phyloP scores from a whole-genome alignment of 164 flowering plant genomes.

The Liriodendron chinense region DNA sequence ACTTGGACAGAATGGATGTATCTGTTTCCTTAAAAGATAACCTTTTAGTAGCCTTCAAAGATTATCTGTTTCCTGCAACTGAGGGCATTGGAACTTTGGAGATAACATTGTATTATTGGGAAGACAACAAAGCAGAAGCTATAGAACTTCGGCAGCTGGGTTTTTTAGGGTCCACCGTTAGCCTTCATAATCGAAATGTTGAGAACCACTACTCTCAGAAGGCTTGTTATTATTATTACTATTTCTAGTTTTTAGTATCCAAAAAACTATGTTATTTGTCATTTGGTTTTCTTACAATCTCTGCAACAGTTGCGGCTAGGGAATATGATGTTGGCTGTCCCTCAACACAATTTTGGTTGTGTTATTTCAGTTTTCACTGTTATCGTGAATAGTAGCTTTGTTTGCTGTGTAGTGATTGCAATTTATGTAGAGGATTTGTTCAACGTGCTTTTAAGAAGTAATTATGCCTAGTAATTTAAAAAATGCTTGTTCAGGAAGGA shows the following conservation, averaged over 20 bases:
- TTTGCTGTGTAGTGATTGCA: too few relatives aligned
- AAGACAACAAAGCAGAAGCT: too few relatives aligned
- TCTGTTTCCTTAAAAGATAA: too few relatives aligned
- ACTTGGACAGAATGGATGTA: too few relatives aligned
- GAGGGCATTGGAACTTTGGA: too few relatives aligned
- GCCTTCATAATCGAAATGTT: too few relatives aligned
- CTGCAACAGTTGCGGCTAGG: neutral
- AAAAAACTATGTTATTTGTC: too few relatives aligned
- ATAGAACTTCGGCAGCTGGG: too few relatives aligned
- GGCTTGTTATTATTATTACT: neutral
- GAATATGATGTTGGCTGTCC: neutral
- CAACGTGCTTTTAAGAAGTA: neutral
- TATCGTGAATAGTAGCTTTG: neutral
- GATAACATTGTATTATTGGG: too few relatives aligned
- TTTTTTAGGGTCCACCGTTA: too few relatives aligned
- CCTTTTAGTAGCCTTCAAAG: too few relatives aligned
- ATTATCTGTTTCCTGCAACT: too few relatives aligned
- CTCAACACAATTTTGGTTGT: neutral
- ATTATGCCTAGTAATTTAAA: neutral
- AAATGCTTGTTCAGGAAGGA: conserved; percentile 27
- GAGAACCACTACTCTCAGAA: neutral
- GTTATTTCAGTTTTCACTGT: neutral
- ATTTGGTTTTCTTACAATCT: neutral
- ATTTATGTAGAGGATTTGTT: neutral
- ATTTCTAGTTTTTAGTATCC: neutral